A percentile compares a stretch with the other conserved stretches of the same genome.
Evolutionary conservation across 768 basidiomycete genomes (phyloP).

Genomic region (Kwoniella sp.): DNA sequence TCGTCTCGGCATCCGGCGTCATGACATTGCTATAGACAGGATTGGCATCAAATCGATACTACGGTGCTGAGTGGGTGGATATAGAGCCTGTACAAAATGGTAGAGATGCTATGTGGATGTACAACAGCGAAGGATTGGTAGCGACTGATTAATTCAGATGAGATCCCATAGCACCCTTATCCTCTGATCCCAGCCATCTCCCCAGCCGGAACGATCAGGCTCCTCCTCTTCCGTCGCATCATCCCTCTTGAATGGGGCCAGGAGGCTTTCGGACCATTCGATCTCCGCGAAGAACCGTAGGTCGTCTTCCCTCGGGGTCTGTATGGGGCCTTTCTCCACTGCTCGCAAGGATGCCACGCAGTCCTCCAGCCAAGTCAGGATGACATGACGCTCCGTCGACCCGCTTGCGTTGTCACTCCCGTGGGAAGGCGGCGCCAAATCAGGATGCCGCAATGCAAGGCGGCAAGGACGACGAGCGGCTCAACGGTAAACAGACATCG

Average conservation of each 20-base stretch:
- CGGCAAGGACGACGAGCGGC: background rate
- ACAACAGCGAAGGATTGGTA: too few species aligned
- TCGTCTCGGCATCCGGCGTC: too few species aligned
- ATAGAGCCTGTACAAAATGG: too few species aligned
- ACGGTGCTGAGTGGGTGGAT: too few species aligned
- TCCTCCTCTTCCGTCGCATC: background rate
- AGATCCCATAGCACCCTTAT: conserved; percentile 20
- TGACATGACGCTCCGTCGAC: background rate
- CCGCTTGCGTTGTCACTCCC: too few species aligned
- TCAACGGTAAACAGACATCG: conserved; percentile 7
- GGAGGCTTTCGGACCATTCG: conserved; percentile 14
- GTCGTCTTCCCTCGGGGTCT: conserved; percentile 10
- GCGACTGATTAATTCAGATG: too few species aligned
- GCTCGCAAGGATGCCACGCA: background rate
- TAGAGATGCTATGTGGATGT: too few species aligned
- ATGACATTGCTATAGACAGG: too few species aligned
- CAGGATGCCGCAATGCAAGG: background rate
- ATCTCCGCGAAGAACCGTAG: conserved; percentile 1
- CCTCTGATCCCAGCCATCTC: conserved; percentile 10
- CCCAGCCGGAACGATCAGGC: conserved; percentile 11
- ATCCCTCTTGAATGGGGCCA: background rate
- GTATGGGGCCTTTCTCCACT: conserved; percentile 7
- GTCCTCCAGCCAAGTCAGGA: background rate
- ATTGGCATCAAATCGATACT: too few species aligned
- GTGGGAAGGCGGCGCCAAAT: too few species aligned